A percentile compares a stretch with the other conserved stretches of the same genome.
Conservation (phyloP, 192 early-diverging fungal genomes). For the Phycomyces nitens region DNA sequence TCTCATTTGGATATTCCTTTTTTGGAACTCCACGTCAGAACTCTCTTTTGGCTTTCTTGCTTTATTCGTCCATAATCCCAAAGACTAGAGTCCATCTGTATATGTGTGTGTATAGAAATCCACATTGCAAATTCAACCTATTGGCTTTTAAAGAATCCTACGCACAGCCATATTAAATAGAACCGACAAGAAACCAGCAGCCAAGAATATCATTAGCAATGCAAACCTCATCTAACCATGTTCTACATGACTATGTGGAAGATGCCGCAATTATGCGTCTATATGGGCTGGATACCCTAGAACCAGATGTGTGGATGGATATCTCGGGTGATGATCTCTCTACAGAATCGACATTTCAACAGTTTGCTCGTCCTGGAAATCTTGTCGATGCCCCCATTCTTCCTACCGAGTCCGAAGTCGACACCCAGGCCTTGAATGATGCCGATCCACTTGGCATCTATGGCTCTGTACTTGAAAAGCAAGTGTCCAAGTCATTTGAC, state of each 20-base stretch:
- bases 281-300: conserved; percentile 48
- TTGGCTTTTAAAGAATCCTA: too few relatives aligned
- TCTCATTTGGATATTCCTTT: too few relatives aligned
- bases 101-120: too few relatives aligned
- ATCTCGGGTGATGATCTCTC: conserved; percentile 31
- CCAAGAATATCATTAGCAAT: too few relatives aligned
- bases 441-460: conserved; percentile 47
- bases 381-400: conserved; percentile 9
- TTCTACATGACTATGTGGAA: conserved; percentile 31
- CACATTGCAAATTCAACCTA: too few relatives aligned
- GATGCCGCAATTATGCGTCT: conserved; percentile 45
- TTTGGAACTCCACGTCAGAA: too few relatives aligned
- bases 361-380: conserved; percentile 16
- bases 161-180: too few relatives aligned
- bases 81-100: too few relatives aligned
- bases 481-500: not conserved
- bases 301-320: conserved; percentile 51
- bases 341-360: conserved; percentile 25
- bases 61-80: too few relatives aligned
- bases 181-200: too few relatives aligned
- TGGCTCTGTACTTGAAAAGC: conserved; percentile 31
- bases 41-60: too few relatives aligned
- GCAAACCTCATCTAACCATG: too few relatives aligned
- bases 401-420: conserved; percentile 25
- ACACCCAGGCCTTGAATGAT: conserved; percentile 37